phyloP scores from a whole-genome alignment of 176 grass and related monocot genomes.

The Avena sativa region DNA sequence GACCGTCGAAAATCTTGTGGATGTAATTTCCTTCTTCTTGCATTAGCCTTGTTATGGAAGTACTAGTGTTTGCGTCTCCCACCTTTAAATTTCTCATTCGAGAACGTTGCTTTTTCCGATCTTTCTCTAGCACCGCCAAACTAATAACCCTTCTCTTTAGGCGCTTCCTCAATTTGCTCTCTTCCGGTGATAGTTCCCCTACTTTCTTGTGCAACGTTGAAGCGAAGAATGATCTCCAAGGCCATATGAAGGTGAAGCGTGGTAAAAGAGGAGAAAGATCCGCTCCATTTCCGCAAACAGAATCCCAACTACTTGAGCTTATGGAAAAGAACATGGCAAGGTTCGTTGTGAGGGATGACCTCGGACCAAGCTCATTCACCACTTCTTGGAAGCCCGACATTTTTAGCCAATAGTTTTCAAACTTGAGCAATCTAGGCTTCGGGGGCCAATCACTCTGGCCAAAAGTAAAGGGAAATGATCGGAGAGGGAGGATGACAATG shows the following conservation, averaged over 20 bases:
- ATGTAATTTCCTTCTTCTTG: too few species aligned
- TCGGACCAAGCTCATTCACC: not conserved
- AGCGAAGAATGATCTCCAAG: not conserved
- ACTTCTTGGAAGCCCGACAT: not conserved
- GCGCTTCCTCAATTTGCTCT: not conserved
- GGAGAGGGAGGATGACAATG: not conserved
- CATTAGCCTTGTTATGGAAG: too few species aligned
- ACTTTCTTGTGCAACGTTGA: not conserved
- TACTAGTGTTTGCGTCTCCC: too few species aligned
- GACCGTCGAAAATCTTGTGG: too few species aligned
- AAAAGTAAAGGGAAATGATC: not conserved
- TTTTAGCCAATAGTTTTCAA: not conserved
- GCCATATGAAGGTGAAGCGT: not conserved
- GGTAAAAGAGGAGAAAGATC: rapidly evolving
- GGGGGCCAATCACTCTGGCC: not conserved
- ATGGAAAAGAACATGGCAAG: not conserved
- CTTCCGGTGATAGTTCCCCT: not conserved
- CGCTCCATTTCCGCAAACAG: not conserved
- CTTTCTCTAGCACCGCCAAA: not conserved
- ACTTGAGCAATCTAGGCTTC: not conserved
- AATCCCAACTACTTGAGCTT: not conserved
- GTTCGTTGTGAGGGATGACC: not conserved
- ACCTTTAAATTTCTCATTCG: too few species aligned
- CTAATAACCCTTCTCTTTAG: not conserved
- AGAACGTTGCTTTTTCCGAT: not conserved